These are phyloP conservation scores for Westerdykella ornata DNA, from an alignment of 2,329 filamentous ascomycete species.

Conservation along the genomic window DNA sequence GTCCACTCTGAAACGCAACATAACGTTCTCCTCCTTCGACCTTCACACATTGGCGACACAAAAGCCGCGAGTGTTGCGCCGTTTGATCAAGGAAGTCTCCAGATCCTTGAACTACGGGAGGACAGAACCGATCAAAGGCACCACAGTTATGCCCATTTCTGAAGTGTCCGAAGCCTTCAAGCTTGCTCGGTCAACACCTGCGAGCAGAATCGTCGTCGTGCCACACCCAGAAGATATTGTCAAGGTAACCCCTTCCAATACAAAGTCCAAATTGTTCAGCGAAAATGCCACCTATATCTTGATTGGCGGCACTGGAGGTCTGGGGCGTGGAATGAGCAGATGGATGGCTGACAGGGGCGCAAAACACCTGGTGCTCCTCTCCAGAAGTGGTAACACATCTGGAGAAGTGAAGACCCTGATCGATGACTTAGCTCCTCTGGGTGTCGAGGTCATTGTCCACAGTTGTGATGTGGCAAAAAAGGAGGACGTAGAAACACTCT, in stretches of 20 bases:
- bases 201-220: slow-evolving; percentile 1
- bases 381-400: slow-evolving; percentile 12
- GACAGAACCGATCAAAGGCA: not conserved
- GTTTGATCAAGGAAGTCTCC: slow-evolving; percentile 5
- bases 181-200: slow-evolving; percentile 3
- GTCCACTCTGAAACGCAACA: slow-evolving; percentile 2
- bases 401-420: slow-evolving; percentile 11
- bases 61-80: slow-evolving; percentile 3
- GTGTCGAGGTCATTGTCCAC: slow-evolving; percentile 12
- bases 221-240: not conserved
- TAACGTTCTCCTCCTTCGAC: slow-evolving; percentile 4
- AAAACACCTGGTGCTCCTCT: slow-evolving; percentile 18
- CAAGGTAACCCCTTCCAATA: slow-evolving; percentile 2
- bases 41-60: slow-evolving; percentile 3
- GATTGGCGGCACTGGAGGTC: slow-evolving; percentile 22
- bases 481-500: slow-evolving; percentile 7
- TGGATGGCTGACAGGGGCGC: slow-evolving; percentile 25
- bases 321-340: slow-evolving; percentile 21
- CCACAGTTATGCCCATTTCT: not conserved
- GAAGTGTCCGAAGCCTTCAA: slow-evolving; percentile 2
- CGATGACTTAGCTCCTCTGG: slow-evolving; percentile 9
- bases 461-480: slow-evolving; percentile 15
- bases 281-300: slow-evolving; percentile 23
- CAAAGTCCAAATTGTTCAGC: slow-evolving; percentile 3
- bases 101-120: slow-evolving; percentile 1